Conservation (phyloP, 2,329 filamentous ascomycete species). For the Purpureocillium lavendulum region DNA sequence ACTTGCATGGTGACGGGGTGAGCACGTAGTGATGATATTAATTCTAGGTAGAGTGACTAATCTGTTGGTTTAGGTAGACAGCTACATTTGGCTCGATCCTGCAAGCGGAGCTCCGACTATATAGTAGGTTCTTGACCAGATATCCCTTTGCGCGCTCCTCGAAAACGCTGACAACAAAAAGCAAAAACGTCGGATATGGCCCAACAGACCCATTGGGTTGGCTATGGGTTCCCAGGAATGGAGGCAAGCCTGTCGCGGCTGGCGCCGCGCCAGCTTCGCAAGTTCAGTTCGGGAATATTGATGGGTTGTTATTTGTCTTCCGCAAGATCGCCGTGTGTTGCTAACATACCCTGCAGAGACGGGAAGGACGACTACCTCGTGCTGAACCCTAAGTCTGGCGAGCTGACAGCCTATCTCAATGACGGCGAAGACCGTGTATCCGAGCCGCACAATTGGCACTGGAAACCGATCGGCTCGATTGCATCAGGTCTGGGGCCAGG, state of each 20-base stretch:
- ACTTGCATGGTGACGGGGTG: constrained; percentile 6
- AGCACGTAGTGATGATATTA: too few species aligned
- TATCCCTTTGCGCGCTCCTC: too few species aligned
- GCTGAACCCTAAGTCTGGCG: neutral
- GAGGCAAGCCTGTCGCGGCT: neutral
- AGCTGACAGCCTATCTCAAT: constrained; percentile 1
- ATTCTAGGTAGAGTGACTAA: too few species aligned
- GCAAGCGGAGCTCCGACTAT: neutral
- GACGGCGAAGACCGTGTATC: neutral
- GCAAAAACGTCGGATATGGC: neutral
- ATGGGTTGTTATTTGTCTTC: neutral
- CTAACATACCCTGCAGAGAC: neutral
- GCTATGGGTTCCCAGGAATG: neutral
- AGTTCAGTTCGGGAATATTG: neutral
- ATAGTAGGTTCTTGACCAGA: neutral
- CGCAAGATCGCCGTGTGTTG: too few species aligned
- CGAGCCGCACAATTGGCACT: neutral
- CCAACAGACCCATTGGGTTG: neutral
- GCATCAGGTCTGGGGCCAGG: constrained; percentile 9
- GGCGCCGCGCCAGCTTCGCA: neutral
- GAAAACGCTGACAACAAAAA: neutral
- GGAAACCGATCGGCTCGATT: constrained; percentile 5
- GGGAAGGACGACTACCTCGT: neutral
- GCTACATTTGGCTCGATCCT: neutral
- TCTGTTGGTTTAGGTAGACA: too few species aligned